These are phyloP conservation scores for Gossypium thurberi DNA, from an alignment of 345 rosid species.

Conservation along the genomic window DNA sequence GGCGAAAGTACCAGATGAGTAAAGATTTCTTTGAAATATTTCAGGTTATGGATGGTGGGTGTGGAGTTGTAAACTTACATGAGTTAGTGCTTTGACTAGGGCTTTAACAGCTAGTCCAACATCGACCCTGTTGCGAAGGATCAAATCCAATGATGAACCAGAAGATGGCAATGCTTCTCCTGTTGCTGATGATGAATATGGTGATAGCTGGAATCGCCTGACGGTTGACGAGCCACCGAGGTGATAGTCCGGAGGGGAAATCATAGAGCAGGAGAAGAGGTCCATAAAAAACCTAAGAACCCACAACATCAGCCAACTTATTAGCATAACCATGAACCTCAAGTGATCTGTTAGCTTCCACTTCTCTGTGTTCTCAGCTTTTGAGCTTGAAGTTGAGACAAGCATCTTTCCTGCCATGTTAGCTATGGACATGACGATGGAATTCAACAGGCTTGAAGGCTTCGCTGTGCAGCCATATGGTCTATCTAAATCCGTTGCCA, in stretches of 20 bases:
- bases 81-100: no score
- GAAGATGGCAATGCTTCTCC: conserved; percentile 28
- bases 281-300: conserved; percentile 56
- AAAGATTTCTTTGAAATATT: no score
- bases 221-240: conserved; percentile 4
- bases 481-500: conserved; percentile 5
- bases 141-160: not conserved
- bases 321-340: conserved; percentile 62
- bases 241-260: conserved; percentile 14
- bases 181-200: conserved; percentile 17
- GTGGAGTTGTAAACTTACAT: no score
- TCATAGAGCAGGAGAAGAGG: conserved; percentile 32
- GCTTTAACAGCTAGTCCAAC: not conserved
- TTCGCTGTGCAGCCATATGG: conserved; percentile 18
- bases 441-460: conserved; percentile 42
- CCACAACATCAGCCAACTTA: conserved; percentile 61
- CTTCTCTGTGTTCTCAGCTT: conserved; percentile 25
- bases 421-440: conserved; percentile 57
- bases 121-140: not conserved
- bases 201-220: conserved; percentile 9
- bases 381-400: conserved; percentile 47
- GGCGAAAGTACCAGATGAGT: no score
- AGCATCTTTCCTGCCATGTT: conserved; percentile 22
- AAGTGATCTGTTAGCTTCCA: conserved; percentile 64
- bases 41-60: no score